phyloP scores from a whole-genome alignment of 192 early-diverging fungal species.

The Linnemannia schmuckeri region DNA sequence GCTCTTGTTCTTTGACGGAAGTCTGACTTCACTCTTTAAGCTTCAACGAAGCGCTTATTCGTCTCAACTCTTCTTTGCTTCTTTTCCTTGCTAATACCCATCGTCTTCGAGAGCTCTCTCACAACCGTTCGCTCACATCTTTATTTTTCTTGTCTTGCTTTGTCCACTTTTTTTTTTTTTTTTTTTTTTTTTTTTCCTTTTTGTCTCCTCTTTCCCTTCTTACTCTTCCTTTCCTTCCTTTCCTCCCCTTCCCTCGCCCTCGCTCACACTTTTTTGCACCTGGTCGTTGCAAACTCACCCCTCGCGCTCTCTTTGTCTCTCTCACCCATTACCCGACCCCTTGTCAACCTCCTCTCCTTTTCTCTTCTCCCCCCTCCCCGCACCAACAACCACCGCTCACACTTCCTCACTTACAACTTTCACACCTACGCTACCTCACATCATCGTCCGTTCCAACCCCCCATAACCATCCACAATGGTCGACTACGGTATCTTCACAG shows the following conservation, averaged over 20 bases:
- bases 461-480: conserved; percentile 14
- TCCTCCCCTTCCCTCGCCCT: neutral
- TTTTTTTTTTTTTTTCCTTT: neutral
- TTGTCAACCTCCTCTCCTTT: neutral
- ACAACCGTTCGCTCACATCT: no score
- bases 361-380: neutral
- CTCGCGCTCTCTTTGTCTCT: no score
- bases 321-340: neutral
- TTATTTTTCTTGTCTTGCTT: no score
- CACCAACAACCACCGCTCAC: neutral
- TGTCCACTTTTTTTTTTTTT: no score
- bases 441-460: neutral
- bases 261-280: neutral
- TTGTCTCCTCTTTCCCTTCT: neutral
- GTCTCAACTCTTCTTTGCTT: no score
- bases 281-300: neutral
- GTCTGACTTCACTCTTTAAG: no score
- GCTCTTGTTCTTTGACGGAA: no score
- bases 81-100: no score
- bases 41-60: no score
- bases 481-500: conserved; percentile 41
- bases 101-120: no score
- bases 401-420: neutral
- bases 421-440: neutral
- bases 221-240: neutral